Evolutionary conservation across 306 rosid species (phyloP), one percentile per base, ranked within the genome.

Genomic region (Vicia villosa): DNA sequence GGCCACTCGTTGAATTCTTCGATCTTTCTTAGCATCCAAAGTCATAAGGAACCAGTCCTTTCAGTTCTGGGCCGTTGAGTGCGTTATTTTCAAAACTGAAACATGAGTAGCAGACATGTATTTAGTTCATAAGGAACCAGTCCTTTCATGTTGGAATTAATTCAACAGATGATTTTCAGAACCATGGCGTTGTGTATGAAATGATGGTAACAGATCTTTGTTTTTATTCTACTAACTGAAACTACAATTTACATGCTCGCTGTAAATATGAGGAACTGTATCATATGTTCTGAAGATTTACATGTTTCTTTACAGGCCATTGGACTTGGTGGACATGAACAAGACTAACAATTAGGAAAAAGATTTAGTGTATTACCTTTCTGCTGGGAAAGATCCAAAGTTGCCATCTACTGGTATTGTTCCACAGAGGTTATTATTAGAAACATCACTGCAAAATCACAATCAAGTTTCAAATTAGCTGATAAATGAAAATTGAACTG

Each of bases 321-420:
- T 30, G 6, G 34, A 30, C 6, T 30, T 30, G 3, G 34, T 30
- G 4, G 5, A 5, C 8, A 34, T 32, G 2, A 32, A 32, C 8
- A 6, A 32, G 37, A 32, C 8, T 32, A 32, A 32, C 37, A 6
- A 28, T 32, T 32, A 6, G 8, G 6, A 32, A 32, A 32, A 21
- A 54, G 4, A 54, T 16, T 22, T 22, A 54, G 5, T 12, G 19
- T 51, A 51, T 49, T 81, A 87, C 99, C 99, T 87, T 83, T 84
- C 87, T 82, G 81, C 59, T 38, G 96, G 82, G 79, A 95, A 89
- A 63, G 92, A 79, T n/a, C 87, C 63, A 14, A 91, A 95, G 61
- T 90, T 95, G 9, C 99, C 99, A 77, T 95, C 92, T 42, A 89
- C 87, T 13, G 99, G 99, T 70, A 91, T 83, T 63, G 96, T 91